A percentile compares a stretch with the other conserved stretches of the same genome.
Evolutionary conservation across 352 stramenopile genomes (phyloP).

Genomic region (Phytophthora syringae): DNA sequence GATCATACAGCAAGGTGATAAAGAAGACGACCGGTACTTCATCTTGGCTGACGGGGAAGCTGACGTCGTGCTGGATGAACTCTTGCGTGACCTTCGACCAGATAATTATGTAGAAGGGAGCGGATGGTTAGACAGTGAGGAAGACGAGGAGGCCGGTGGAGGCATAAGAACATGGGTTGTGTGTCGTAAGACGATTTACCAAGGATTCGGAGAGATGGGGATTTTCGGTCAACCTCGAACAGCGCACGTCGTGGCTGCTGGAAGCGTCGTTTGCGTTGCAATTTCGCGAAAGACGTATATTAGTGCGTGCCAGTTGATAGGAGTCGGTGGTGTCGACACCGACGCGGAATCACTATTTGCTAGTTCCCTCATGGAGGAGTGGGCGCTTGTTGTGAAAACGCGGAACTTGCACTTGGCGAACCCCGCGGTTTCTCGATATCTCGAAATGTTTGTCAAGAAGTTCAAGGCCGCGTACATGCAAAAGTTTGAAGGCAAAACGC

Average conservation of each 20-base stretch:
- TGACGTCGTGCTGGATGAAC: constrained; percentile 59
- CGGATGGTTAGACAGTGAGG: background rate
- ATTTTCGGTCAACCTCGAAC: constrained; percentile 65
- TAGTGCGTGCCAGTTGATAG: constrained; percentile 44
- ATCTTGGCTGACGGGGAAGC: constrained; percentile 69
- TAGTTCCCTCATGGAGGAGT: constrained; percentile 75
- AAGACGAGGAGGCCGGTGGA: constrained; percentile 7
- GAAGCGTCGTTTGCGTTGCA: constrained; percentile 48
- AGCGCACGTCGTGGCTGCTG: constrained; percentile 53
- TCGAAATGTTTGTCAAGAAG: constrained; percentile 78
- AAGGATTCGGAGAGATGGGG: constrained; percentile 86
- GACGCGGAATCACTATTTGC: constrained; percentile 66
- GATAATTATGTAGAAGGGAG: background rate
- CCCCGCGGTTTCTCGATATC: constrained; percentile 64
- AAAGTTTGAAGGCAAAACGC: constrained; percentile 77
- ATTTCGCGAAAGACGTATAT: constrained; percentile 62
- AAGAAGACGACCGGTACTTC: constrained; percentile 71
- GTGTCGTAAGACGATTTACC: constrained; percentile 62
- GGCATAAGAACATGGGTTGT: constrained; percentile 40
- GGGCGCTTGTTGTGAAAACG: constrained; percentile 65
- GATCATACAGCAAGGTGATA: constrained; percentile 66
- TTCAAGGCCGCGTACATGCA: constrained; percentile 82
- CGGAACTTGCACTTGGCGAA: constrained; percentile 73
- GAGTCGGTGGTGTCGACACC: constrained; percentile 38
- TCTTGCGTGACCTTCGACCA: constrained; percentile 4